Percentiles rank a stretch among this genome's conserved stretches.
These are phyloP conservation scores for Colletotrichum paranaense DNA, from an alignment of 2,329 filamentous ascomycete species.

Conservation along the genomic window DNA sequence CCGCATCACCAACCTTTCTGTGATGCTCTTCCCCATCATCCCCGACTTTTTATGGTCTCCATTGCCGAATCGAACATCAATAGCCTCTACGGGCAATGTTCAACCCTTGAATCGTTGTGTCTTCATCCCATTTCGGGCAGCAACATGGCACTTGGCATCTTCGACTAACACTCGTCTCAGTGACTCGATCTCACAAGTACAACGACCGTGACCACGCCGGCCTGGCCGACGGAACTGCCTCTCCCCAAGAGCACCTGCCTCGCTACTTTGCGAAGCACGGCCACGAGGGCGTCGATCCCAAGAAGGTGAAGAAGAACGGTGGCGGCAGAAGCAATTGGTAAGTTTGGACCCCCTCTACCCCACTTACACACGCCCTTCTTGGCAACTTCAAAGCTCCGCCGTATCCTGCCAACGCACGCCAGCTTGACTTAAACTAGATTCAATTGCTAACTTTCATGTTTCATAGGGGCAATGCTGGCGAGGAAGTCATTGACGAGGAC, in stretches of 20 bases:
- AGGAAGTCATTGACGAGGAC: slow-evolving; percentile 84
- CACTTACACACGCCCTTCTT: slow-evolving; percentile 22
- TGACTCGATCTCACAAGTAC: slow-evolving; percentile 98
- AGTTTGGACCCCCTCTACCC: slow-evolving; percentile 46
- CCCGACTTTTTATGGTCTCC: neutral
- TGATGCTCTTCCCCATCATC: slow-evolving; percentile 23
- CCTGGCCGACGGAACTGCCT: slow-evolving; percentile 78
- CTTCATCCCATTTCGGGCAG: too few species aligned
- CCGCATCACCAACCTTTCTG: slow-evolving; percentile 19
- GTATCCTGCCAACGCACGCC: neutral
- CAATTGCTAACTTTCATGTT: slow-evolving; percentile 25
- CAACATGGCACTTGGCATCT: neutral
- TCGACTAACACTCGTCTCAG: slow-evolving; percentile 56
- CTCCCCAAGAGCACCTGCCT: slow-evolving; percentile 79
- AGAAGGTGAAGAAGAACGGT: slow-evolving; percentile 97
- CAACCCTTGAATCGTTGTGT: too few species aligned
- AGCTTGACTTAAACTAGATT: neutral
- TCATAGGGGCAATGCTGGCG: slow-evolving; percentile 82
- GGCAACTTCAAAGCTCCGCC: neutral
- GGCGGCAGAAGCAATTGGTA: slow-evolving; percentile 95
- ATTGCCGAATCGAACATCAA: neutral
- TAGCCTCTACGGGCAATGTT: neutral
- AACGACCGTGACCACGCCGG: slow-evolving; percentile 92
- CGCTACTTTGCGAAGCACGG: slow-evolving; percentile 94
- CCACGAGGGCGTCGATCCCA: slow-evolving; percentile 83